Conservation (phyloP, 192 early-diverging fungal genomes). For the Umbelopsis isabellina region DNA sequence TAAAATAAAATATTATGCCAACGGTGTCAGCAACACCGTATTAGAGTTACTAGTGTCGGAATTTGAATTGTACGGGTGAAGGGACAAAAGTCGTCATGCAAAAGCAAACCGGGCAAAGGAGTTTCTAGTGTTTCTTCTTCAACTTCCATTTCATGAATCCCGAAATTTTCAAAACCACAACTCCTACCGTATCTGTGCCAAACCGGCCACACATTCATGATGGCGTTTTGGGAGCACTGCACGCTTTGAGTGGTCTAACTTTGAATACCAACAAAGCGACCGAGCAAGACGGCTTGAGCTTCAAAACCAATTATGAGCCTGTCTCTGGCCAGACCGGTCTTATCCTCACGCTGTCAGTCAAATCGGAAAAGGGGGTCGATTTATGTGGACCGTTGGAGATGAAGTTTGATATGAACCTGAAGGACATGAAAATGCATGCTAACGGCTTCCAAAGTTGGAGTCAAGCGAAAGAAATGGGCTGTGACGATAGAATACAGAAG, state of each 20-base stretch:
- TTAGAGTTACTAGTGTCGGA: too few relatives aligned
- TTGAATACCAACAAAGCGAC: not conserved
- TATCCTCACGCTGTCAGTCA: conserved; percentile 21
- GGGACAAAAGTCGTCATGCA: too few relatives aligned
- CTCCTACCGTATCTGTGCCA: not conserved
- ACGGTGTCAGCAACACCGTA: not conserved
- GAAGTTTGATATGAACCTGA: conserved; percentile 25
- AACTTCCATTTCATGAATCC: conserved; percentile 6
- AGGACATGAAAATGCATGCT: conserved; percentile 40
- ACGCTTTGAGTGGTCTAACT: not conserved
- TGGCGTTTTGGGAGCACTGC: conserved; percentile 3
- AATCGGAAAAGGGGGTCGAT: conserved; percentile 23
- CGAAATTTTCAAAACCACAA: conserved; percentile 9
- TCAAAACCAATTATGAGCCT: conserved; percentile 12
- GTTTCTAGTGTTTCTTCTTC: not conserved
- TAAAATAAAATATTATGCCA: conserved; percentile 30
- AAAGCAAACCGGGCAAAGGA: too few relatives aligned
- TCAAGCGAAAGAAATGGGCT: conserved; percentile 36
- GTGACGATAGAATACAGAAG: conserved; percentile 40
- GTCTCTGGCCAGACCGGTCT: conserved; percentile 12
- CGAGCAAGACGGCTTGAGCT: not conserved
- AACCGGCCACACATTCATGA: not conserved
- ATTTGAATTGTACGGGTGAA: too few relatives aligned
- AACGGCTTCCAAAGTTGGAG: conserved; percentile 60
- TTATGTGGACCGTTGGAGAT: conserved; percentile 27